phyloP scores from a whole-genome alignment of 1,139 yeast species.

The Candida sp. region DNA sequence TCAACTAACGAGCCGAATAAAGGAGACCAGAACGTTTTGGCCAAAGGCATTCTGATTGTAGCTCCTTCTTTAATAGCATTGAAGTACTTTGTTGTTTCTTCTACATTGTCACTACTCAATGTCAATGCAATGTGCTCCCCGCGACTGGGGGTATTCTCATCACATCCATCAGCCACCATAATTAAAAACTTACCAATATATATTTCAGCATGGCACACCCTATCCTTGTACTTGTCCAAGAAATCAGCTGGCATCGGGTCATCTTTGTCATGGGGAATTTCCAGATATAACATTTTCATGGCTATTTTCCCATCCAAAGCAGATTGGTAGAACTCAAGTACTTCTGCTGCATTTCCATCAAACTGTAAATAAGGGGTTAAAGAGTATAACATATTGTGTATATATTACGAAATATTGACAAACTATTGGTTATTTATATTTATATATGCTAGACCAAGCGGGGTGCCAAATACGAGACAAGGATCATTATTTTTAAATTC shows the following conservation, averaged over 20 bases:
- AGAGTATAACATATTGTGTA: background rate
- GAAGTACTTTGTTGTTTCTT: background rate
- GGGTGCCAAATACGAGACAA: too few species aligned
- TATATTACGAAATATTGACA: too few species aligned
- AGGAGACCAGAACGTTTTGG: background rate
- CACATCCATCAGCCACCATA: background rate
- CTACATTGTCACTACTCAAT: background rate
- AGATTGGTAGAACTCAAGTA: background rate
- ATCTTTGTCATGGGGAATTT: background rate
- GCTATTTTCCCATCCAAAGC: background rate
- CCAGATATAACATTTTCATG: background rate
- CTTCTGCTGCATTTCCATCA: background rate
- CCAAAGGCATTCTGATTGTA: background rate
- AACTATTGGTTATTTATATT: too few species aligned
- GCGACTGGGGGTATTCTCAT: background rate
- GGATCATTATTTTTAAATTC: too few species aligned
- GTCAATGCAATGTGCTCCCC: background rate
- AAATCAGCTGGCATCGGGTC: background rate
- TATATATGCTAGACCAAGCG: too few species aligned
- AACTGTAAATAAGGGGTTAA: constrained; percentile 2
- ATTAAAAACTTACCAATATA: background rate
- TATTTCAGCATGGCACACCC: background rate
- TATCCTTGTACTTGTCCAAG: background rate
- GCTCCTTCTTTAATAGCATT: background rate
- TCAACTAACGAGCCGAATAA: background rate